phyloP scores from a whole-genome alignment of 73 alveolate genomes.

The Stentor coeruleus region DNA sequence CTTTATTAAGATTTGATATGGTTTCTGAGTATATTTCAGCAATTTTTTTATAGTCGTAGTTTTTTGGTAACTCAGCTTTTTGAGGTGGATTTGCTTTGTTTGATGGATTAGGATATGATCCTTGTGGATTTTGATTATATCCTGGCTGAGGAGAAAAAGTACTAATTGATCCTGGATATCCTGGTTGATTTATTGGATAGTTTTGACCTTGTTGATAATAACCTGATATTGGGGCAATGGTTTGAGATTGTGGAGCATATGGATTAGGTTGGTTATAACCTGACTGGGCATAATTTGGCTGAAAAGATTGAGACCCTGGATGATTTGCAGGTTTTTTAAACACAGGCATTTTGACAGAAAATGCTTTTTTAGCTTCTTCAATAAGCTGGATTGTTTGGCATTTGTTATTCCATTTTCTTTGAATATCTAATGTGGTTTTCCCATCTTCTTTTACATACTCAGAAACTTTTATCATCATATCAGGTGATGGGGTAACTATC shows the following conservation, averaged over 20 bases:
- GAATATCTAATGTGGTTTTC: background rate
- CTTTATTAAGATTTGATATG: background rate
- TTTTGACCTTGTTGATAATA: background rate
- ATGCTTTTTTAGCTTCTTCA: background rate
- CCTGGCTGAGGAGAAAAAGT: too few species aligned
- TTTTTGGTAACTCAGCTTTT: background rate
- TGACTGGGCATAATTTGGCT: background rate
- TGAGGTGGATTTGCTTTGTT: too few species aligned
- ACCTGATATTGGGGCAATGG: background rate
- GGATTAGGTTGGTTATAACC: background rate
- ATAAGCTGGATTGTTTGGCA: background rate
- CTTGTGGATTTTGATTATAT: background rate
- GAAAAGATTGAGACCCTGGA: too few species aligned
- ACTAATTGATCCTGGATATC: background rate
- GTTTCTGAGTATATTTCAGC: background rate
- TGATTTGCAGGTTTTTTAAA: background rate
- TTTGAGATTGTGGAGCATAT: background rate
- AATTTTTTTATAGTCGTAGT: background rate
- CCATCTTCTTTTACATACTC: constrained; percentile 12
- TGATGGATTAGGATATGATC: too few species aligned
- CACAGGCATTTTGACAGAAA: constrained; percentile 14
- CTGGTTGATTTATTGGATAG: background rate
- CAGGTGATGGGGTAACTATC: constrained; percentile 16
- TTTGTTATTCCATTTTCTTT: background rate
- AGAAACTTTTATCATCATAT: constrained; percentile 12